Evolutionary conservation across 2,329 filamentous ascomycete species (phyloP).

Genomic region (Pyricularia pennisetigena): DNA sequence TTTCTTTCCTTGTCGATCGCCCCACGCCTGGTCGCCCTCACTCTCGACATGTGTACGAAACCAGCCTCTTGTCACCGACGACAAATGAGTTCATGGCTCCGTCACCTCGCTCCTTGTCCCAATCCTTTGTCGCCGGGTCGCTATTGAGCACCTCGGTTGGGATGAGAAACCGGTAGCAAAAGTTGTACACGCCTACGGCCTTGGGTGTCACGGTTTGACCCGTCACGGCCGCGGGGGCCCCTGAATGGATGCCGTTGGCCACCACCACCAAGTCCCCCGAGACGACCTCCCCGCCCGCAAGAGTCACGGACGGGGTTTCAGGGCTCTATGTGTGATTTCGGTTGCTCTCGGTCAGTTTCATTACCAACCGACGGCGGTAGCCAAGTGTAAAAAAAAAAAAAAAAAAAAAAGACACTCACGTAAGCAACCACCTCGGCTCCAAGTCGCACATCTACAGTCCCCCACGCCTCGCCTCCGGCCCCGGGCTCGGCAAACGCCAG

Average conservation of each 20-base stretch:
- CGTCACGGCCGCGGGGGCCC: slow-evolving; percentile 11
- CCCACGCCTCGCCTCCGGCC: background rate
- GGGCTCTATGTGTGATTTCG: slow-evolving; percentile 11
- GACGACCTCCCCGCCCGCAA: slow-evolving; percentile 14
- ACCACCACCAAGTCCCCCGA: slow-evolving; percentile 23
- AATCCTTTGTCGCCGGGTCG: slow-evolving; percentile 8
- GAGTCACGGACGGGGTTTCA: slow-evolving; percentile 11
- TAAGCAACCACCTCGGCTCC: background rate
- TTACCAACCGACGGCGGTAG: too few species aligned
- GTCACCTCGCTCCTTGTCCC: background rate
- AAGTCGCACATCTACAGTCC: background rate
- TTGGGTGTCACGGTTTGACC: slow-evolving; percentile 16
- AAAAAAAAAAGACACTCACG: background rate
- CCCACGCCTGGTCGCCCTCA: slow-evolving; percentile 3
- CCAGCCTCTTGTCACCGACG: background rate
- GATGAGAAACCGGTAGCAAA: slow-evolving; percentile 24
- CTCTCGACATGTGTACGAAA: slow-evolving; percentile 9
- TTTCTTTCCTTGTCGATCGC: background rate
- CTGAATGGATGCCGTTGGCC: slow-evolving; percentile 22
- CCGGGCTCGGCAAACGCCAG: background rate
- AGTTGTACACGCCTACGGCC: slow-evolving; percentile 20
- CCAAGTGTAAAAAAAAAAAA: too few species aligned
- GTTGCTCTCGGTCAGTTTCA: background rate
- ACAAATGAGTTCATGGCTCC: background rate
- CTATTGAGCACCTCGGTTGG: slow-evolving; percentile 15